Conservation (phyloP, 306 rosid genomes). For the Castanea sativa region DNA sequence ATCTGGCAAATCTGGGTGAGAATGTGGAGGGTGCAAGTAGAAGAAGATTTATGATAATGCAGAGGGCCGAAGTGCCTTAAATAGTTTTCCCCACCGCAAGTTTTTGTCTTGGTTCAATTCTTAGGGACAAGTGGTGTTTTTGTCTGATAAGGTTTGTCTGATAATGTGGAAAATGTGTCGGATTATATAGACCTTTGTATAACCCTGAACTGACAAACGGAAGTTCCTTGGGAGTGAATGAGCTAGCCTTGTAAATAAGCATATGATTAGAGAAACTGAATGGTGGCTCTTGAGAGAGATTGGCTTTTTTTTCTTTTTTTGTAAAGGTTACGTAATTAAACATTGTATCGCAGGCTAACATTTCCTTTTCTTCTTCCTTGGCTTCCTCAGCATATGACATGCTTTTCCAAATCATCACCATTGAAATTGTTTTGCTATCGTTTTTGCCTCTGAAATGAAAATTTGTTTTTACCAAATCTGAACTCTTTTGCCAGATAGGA, state of each 20-base stretch:
- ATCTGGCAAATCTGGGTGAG: slow-evolving; percentile 83
- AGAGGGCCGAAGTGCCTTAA: slow-evolving; percentile 48
- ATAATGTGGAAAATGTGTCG: background rate
- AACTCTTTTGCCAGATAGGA: too few species aligned
- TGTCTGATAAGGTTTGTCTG: background rate
- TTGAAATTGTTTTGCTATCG: background rate
- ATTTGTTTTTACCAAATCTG: too few species aligned
- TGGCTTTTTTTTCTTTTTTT: background rate
- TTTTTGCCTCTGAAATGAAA: background rate
- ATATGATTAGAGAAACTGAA: too few species aligned
- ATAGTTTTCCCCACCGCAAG: slow-evolving; percentile 2
- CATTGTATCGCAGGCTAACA: background rate
- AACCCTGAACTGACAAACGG: too few species aligned
- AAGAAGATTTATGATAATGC: slow-evolving; percentile 69
- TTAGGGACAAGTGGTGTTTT: background rate
- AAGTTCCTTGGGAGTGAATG: too few species aligned
- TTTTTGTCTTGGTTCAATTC: slow-evolving; percentile 7
- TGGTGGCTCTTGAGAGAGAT: background rate
- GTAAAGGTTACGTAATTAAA: background rate
- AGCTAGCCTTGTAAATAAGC: too few species aligned
- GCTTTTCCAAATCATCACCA: background rate
- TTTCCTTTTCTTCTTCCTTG: background rate
- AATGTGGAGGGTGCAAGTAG: slow-evolving; percentile 56
- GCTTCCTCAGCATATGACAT: background rate
- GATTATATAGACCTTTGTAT: background rate